Base-by-base conservation (phyloP, 2,329 filamentous ascomycete species). In the Fulvia fulva region DNA sequence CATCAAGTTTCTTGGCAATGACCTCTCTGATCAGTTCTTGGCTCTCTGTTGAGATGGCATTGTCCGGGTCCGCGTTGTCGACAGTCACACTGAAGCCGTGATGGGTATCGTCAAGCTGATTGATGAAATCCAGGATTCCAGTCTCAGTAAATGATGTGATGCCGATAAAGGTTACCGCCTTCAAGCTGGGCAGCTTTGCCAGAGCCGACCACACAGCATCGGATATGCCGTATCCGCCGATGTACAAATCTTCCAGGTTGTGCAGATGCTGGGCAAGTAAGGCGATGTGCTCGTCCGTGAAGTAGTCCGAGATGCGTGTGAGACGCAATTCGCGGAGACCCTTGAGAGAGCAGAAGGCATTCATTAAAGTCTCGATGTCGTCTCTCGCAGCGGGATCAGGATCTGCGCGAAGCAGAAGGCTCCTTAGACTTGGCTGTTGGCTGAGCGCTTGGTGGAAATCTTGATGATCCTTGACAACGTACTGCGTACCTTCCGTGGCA, bases 251-350 rank as follows among this genome's bases (percentile, higher is more conserved):
- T 62, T 86, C 82, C 0, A 89, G 75, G 16, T 75, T 67, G 0
- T 71, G 71, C 9, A 85, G 71, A 9, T 74, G 69, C 1, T 68
- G 59, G 23, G 80, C 75, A 16, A 88, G 75, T 2, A 65, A 65
- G 11, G 74, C 68, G 32, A 87, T 73, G 41, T 87, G 80, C 8
- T 74, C 69, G 7, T 79, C 73, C 0, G 71, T 75, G 58, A 87
- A 79, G 51, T 77, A 77, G 43, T 83, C 78, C 1, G 76, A 79
- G 4, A 83, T 76, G 28, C 80, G 75, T 30, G 78, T 75, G 1
- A 86, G 70, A 37, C 82, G 77, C 2, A 88, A 74, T 21, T 80
- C 75, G 23, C 75, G 78, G 16, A 88, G 76, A 8, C 81, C 74
- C 21, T 69, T 76, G 21, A 87, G 73, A 26, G 75, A 72, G 61